phyloP scores from a whole-genome alignment of 441 rosid genomes.

The Rhodomyrtus psidioides region DNA sequence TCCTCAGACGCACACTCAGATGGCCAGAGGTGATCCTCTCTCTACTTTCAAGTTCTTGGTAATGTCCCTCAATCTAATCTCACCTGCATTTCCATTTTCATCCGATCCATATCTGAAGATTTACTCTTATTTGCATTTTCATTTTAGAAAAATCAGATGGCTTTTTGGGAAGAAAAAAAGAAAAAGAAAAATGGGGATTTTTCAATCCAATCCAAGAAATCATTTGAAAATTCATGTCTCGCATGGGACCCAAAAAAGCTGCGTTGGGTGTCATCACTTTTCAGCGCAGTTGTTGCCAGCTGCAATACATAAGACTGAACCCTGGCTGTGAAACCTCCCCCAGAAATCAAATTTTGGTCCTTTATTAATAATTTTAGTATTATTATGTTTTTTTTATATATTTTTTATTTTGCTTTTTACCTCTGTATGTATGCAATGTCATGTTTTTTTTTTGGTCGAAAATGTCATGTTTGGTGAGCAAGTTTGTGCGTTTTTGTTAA shows the following conservation, averaged over 20 bases:
- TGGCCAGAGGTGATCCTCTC: constrained; percentile 58
- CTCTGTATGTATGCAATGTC: neutral
- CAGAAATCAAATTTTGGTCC: neutral
- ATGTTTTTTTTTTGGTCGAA: no score
- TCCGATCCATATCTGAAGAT: neutral
- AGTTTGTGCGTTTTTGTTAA: neutral
- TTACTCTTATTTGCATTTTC: neutral
- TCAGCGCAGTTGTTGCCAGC: constrained; percentile 15
- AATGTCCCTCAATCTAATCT: neutral
- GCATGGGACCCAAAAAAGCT: neutral
- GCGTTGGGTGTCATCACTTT: neutral
- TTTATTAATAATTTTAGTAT: neutral
- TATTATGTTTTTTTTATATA: no score
- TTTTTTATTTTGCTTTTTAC: neutral
- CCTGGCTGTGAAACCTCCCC: neutral
- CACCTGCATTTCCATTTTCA: neutral
- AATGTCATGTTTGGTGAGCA: neutral
- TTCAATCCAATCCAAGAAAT: neutral
- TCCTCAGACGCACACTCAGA: constrained; percentile 42
- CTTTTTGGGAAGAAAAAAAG: neutral
- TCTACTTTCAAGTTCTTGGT: constrained; percentile 72
- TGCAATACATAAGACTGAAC: constrained; percentile 11
- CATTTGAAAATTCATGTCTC: neutral
- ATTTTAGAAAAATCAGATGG: neutral
- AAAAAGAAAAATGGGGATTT: neutral